Base-by-base conservation (phyloP, 2,329 filamentous ascomycete species). In the Apiospora marii region DNA sequence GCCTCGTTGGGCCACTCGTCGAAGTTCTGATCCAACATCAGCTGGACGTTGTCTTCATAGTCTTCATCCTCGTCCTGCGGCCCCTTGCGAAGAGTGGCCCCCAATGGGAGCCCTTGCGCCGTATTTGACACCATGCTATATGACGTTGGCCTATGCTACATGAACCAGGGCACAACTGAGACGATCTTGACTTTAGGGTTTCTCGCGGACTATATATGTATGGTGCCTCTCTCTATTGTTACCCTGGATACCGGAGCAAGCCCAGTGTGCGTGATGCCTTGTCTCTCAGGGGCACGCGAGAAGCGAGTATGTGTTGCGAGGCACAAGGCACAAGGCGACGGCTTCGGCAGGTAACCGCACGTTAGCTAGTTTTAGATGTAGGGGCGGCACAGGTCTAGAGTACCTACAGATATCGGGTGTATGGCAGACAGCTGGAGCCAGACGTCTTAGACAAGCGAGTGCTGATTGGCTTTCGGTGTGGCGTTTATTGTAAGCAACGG, bases 1-100 rank as follows among this genome's bases (percentile, higher is more conserved):
- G 84, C 80, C 24, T 85, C 82, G 74, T 88, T 88, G 2, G 87
- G 87, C 87, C 87, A 89, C 72, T 87, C 82, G 41, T 85, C 75
- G 58, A 79, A 78, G 4, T 78, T 72, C 4, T 74, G 74, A 10
- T 74, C 67, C 8, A 73, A 19, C 70, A 78, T 70, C 19, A 71
- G 71, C 27, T 70, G 68, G 0, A 78, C 76, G 6, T 71, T 68
- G 27, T 67, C 67, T 22, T 79, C 75, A 34, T 76, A 78, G 61
- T 78, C 77, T 37, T 53, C 73, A 46, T 77, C 76, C 58, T 78
- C 75, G 16, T 71, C 46, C 37, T 74, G 51, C 0, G 27, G n/a
- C 16, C 74, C 74, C n/a, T 74, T 58, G 19, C 69, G 51, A 3
- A 71, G 51, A 51, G 8, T 8, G 1, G 19, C 34, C 34, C 30